Conservation (phyloP, 441 rosid species). For the Daphne laureola region DNA sequence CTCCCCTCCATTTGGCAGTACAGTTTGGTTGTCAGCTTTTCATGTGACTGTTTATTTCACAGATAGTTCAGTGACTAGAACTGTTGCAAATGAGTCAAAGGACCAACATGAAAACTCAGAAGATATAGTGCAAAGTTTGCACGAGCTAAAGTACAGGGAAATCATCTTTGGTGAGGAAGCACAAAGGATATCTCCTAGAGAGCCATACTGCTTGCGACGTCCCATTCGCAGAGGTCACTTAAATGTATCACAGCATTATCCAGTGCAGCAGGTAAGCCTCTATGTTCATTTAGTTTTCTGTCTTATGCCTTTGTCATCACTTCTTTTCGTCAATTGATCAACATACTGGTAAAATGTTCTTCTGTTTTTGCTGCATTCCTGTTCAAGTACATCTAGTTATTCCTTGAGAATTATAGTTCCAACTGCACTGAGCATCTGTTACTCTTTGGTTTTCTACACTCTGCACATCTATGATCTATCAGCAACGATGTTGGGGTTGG, state of each 20-base stretch:
- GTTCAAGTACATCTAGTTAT: background rate
- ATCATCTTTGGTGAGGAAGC: constrained; percentile 91
- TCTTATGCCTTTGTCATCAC: too few species aligned
- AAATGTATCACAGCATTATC: constrained; percentile 72
- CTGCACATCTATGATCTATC: too few species aligned
- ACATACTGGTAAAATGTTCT: background rate
- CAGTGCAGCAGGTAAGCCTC: constrained; percentile 69
- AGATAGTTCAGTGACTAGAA: constrained; percentile 46
- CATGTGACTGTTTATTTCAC: constrained; percentile 19
- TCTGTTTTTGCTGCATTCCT: background rate
- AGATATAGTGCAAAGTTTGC: constrained; percentile 30
- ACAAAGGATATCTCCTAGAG: constrained; percentile 54
- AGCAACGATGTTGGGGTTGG: too few species aligned
- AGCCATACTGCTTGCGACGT: constrained; percentile 66
- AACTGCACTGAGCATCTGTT: too few species aligned
- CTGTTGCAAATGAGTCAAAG: constrained; percentile 23
- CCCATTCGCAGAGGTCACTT: constrained; percentile 95
- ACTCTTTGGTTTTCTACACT: too few species aligned
- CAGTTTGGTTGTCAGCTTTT: too few species aligned
- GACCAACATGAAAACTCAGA: constrained; percentile 30
- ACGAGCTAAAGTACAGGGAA: constrained; percentile 37
- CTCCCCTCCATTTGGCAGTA: too few species aligned
- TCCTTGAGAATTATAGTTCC: too few species aligned
- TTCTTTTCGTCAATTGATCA: background rate
- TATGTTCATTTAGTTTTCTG: background rate